A percentile compares a stretch with the other conserved stretches of the same genome.
phyloP scores from a whole-genome alignment of 176 grass and related monocot species.

The Tuctoria greenei region DNA sequence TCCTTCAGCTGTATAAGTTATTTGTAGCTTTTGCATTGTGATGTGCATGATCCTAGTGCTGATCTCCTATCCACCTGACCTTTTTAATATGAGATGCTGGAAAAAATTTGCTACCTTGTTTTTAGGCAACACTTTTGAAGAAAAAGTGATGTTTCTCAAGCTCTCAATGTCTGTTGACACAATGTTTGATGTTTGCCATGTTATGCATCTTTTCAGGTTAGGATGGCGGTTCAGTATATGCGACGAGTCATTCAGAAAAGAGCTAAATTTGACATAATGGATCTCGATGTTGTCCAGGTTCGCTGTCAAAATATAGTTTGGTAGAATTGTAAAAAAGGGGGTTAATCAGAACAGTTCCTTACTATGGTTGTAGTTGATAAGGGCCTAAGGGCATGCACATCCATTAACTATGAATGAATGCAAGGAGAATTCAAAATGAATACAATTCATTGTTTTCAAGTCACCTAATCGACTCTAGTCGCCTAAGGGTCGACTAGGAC shows the following conservation, averaged over 20 bases:
- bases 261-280: constrained; percentile 98
- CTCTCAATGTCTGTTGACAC: not conserved
- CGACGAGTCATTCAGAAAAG: constrained; percentile 88
- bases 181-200: constrained; percentile 20
- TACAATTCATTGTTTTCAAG: too few relatives aligned
- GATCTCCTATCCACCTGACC: not conserved
- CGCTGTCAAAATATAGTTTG: constrained; percentile 23
- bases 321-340: not conserved
- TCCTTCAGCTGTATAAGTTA: constrained; percentile 8
- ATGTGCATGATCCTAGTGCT: constrained; percentile 8
- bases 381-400: not conserved
- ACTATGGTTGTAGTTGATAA: constrained; percentile 5
- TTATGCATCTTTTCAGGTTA: constrained; percentile 56
- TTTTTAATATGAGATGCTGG: not conserved
- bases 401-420: constrained; percentile 11
- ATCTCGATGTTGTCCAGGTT: constrained; percentile 95
- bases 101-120: not conserved
- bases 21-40: constrained; percentile 12
- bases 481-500: too few relatives aligned
- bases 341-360: constrained; percentile 23
- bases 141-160: not conserved
- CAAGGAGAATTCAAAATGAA: constrained; percentile 1
- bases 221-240: constrained; percentile 96
- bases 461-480: too few relatives aligned
- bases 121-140: not conserved